Percentiles rank a stretch among this genome's conserved stretches.
Evolutionary conservation across 192 early-diverging fungal genomes (phyloP).

Genomic region (Coemansia sp.): DNA sequence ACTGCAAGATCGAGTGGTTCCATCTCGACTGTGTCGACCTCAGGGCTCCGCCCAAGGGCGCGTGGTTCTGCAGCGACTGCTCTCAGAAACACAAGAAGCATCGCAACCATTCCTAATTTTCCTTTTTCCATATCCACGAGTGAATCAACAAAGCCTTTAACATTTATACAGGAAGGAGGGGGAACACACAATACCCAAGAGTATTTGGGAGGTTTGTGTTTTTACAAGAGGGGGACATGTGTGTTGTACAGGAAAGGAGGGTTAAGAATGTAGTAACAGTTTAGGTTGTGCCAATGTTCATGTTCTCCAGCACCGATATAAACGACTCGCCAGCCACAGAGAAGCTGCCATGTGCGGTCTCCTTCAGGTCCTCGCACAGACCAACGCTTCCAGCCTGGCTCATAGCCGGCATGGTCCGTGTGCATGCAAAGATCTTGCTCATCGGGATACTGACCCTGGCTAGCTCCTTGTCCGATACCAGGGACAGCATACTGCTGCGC

Average conservation of each 20-base stretch:
- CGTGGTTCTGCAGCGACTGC: constrained; percentile 95
- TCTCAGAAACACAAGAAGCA: constrained; percentile 44
- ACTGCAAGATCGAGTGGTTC: constrained; percentile 98
- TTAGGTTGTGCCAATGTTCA: constrained; percentile 18
- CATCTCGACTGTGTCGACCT: constrained; percentile 92
- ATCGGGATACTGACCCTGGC: constrained; percentile 16
- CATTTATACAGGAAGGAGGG: no score
- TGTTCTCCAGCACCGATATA: constrained; percentile 10
- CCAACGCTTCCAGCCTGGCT: not conserved
- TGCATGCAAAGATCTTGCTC: constrained; percentile 27
- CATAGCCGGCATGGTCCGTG: not conserved
- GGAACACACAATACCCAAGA: no score
- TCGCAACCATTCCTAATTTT: constrained; percentile 5
- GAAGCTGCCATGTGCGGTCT: not conserved
- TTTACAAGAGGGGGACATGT: no score
- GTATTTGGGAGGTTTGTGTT: no score
- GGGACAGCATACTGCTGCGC: not conserved
- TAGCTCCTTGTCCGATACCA: not conserved
- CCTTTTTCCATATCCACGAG: no score
- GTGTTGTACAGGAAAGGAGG: not conserved
- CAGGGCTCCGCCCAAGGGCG: constrained; percentile 82
- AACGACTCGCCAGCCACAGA: constrained; percentile 7
- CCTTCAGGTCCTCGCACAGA: not conserved
- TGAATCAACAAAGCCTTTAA: no score
- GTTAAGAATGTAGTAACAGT: not conserved